Percentiles rank a stretch among this genome's conserved stretches.
These are phyloP conservation scores for Eucalyptus urophylla DNA, from an alignment of 345 rosid genomes.

Conservation along the genomic window DNA sequence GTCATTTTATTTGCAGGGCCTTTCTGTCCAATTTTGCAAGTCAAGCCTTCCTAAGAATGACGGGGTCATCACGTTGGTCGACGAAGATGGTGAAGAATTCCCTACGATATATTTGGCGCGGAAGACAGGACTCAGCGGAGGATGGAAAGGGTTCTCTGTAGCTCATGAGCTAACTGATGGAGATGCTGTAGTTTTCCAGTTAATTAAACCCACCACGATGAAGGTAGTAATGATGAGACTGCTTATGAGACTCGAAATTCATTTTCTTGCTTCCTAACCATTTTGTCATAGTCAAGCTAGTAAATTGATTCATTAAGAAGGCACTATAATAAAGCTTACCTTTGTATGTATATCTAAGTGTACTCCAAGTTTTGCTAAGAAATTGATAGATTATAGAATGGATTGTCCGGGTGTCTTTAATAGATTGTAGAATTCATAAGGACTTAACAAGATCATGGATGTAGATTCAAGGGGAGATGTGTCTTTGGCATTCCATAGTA, in stretches of 20 bases:
- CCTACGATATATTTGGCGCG: constrained; percentile 32
- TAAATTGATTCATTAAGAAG: not conserved
- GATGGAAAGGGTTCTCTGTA: constrained; percentile 64
- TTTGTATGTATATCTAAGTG: not conserved
- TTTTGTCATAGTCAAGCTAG: not conserved
- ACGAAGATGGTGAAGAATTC: constrained; percentile 30
- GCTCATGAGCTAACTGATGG: constrained; percentile 60
- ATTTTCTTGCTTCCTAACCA: not conserved
- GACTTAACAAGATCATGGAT: not conserved
- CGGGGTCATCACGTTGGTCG: constrained; percentile 22
- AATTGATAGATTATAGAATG: not conserved
- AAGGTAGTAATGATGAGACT: constrained; percentile 19
- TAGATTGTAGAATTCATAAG: not conserved
- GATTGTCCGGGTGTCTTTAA: not conserved
- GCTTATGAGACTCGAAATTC: not conserved
- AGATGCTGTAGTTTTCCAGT: constrained; percentile 51
- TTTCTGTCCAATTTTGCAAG: constrained; percentile 40
- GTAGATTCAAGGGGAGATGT: not conserved
- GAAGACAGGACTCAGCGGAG: constrained; percentile 55
- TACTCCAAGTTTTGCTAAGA: not conserved
- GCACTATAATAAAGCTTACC: not conserved
- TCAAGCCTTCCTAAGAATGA: constrained; percentile 30
- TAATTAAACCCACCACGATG: constrained; percentile 24
- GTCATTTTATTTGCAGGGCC: constrained; percentile 19
- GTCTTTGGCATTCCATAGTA: not conserved